Conservation (phyloP, 2,329 filamentous ascomycete species). For the Exophiala calicioides region DNA sequence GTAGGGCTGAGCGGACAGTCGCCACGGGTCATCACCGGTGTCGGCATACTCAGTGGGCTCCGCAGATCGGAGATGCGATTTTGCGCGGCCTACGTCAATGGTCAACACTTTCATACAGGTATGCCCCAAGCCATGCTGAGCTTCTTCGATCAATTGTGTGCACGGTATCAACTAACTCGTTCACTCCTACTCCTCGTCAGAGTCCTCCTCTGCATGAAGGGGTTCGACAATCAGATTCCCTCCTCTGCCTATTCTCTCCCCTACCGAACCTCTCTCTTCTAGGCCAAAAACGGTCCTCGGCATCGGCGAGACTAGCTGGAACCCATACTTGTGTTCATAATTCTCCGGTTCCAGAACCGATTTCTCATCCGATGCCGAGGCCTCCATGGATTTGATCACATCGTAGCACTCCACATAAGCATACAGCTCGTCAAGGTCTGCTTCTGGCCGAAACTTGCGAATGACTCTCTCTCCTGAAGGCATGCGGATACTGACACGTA, state of each 20-base stretch:
- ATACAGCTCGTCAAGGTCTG: constrained; percentile 83
- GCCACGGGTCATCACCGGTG: too few species aligned
- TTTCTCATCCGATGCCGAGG: constrained; percentile 35
- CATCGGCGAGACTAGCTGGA: constrained; percentile 81
- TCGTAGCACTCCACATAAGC: constrained; percentile 94
- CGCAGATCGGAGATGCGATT: too few species aligned
- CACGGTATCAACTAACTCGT: not conserved
- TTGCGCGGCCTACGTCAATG: too few species aligned
- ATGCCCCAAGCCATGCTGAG: too few species aligned
- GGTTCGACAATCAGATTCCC: constrained; percentile 89
- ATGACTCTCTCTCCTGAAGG: constrained; percentile 72
- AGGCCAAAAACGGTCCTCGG: constrained; percentile 78
- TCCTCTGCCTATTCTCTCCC: constrained; percentile 75
- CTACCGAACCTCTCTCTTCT: constrained; percentile 65
- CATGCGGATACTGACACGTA: constrained; percentile 67
- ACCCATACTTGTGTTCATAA: constrained; percentile 81
- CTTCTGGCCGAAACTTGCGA: constrained; percentile 69
- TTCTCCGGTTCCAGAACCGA: constrained; percentile 57
- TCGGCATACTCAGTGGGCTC: too few species aligned
- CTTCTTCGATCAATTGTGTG: not conserved
- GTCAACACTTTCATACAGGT: too few species aligned
- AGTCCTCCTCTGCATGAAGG: constrained; percentile 55
- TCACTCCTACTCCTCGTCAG: constrained; percentile 7
- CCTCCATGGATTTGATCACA: constrained; percentile 50
- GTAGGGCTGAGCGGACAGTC: too few species aligned